Evolutionary conservation across 2,329 filamentous ascomycete genomes (phyloP).

Genomic region (Metarhizium guizhouense): DNA sequence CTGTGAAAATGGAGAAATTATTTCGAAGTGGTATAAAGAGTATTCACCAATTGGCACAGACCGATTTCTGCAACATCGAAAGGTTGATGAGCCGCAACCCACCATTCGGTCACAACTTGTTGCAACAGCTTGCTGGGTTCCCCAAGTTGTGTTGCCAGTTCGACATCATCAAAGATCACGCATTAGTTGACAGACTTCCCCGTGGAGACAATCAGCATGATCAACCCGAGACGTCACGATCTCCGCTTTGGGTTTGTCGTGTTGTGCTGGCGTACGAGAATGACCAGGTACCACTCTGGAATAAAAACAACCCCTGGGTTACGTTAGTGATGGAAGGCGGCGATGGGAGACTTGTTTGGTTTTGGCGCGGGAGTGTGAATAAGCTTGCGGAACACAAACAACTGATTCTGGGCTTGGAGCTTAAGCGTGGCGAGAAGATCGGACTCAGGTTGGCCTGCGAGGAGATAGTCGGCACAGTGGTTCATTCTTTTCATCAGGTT

Average conservation of each 20-base stretch:
- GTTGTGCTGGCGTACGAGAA: conserved; percentile 67
- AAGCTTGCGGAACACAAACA: conserved; percentile 53
- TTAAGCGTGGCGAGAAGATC: conserved; percentile 44
- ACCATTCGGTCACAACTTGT: conserved; percentile 66
- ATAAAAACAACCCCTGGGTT: conserved; percentile 54
- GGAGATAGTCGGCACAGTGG: conserved; percentile 59
- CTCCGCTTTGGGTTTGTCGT: conserved; percentile 37
- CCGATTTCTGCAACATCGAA: conserved; percentile 68
- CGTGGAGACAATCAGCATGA: not conserved
- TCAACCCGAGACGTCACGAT: conserved; percentile 1
- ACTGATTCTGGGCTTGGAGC: conserved; percentile 43
- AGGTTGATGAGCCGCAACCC: conserved; percentile 68
- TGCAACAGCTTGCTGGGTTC: conserved; percentile 58
- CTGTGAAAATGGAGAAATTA: conserved; percentile 66
- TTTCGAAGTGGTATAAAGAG: conserved; percentile 59
- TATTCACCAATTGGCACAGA: conserved; percentile 58
- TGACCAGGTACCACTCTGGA: conserved; percentile 50
- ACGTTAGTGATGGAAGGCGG: conserved; percentile 63
- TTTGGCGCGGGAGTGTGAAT: conserved; percentile 52
- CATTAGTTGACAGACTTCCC: not conserved
- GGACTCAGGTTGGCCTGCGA: conserved; percentile 75
- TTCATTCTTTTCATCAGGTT: conserved; percentile 15
- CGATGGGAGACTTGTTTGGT: conserved; percentile 51
- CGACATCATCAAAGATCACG: conserved; percentile 19
- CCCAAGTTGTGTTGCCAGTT: conserved; percentile 44